Evolutionary conservation across 208 protist genomes (phyloP).

Genomic region (Wallacemonas collosoma): DNA sequence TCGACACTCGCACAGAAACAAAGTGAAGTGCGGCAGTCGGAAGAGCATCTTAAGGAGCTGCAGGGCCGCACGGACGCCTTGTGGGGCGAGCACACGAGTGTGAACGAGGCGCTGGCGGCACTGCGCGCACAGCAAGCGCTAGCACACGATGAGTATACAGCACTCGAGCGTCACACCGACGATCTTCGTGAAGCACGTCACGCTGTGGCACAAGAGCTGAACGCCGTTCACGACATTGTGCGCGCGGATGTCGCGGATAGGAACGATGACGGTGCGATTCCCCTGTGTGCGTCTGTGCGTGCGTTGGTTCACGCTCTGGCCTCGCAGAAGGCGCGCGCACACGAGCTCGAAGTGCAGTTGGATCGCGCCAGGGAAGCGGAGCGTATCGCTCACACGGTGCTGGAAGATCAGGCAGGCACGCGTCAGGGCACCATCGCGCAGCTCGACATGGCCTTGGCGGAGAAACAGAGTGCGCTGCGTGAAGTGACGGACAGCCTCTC

Average conservation of each 20-base stretch:
- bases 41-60: not conserved
- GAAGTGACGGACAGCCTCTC: not conserved
- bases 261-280: not conserved
- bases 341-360: not conserved
- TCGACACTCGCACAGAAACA: not conserved
- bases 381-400: not conserved
- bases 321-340: not conserved
- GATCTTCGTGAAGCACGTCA: not conserved
- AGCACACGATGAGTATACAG: not conserved
- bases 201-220: not conserved
- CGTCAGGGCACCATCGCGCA: not conserved
- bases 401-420: not conserved
- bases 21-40: not conserved
- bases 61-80: not conserved
- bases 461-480: not conserved
- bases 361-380: not conserved
- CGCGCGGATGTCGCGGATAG: not conserved
- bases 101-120: not conserved
- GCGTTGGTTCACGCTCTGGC: not conserved
- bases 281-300: not conserved
- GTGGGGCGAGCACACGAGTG: constrained; percentile 1
- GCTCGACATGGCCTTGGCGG: not conserved
- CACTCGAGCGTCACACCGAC: not conserved
- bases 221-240: not conserved
- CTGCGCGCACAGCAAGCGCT: constrained; percentile 7